Evolutionary conservation across 2,329 filamentous ascomycete genomes (phyloP), one percentile per base, ranked within the genome.

Genomic region (Paracorniculantispora psalliotae): DNA sequence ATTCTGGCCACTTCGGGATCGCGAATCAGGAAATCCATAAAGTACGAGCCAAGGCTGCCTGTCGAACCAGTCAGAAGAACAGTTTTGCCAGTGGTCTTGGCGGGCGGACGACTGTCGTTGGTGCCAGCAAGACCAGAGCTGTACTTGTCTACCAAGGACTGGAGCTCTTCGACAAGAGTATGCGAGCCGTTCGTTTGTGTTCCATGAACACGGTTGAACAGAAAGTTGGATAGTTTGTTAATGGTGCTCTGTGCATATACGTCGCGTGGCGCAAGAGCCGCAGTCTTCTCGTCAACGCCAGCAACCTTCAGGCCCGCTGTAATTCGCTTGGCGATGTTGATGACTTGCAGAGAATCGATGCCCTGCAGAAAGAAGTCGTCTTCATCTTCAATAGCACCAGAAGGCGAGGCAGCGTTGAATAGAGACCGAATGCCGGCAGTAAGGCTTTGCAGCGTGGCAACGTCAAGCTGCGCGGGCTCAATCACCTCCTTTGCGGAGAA

Each of bases 41-140:
- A 78, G 68, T 92, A 94, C 0, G 90, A 83, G 17, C 92, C 92
- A 19, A 97, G 74, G 74, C 96, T 96, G 2, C 92, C 92, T 5
- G 92, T 96, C 3, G 89, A 90, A 25, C 92, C 92, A 1, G 92
- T 96, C 10, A 96, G 75, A 70, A 96, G 87, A 12, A 94, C 80
- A 0, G 88, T 91, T 61, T 76, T 63, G 57, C 69, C 59, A 6
- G 48, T 52, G 7, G 56, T 23, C 48, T 52, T 59, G 10, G 56
- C 33, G 5, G 15, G 39, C 12, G 48, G 41, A 3, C 39, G 39
- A 12, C 13, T 43, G n/a, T 35, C 30, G n/a, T 15, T 59, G 30
- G n/a, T 10, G 9, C n/a, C 46, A 1, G 21, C 39, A 4, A 59
- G 39, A 23, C 19, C 46, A 9, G 47, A 37, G 9, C 56, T 59